These are phyloP conservation scores for Bryoerythrophyllum caledonicum DNA, from an alignment of 225 moss, liverwort and hornwort species.

Conservation along the genomic window DNA sequence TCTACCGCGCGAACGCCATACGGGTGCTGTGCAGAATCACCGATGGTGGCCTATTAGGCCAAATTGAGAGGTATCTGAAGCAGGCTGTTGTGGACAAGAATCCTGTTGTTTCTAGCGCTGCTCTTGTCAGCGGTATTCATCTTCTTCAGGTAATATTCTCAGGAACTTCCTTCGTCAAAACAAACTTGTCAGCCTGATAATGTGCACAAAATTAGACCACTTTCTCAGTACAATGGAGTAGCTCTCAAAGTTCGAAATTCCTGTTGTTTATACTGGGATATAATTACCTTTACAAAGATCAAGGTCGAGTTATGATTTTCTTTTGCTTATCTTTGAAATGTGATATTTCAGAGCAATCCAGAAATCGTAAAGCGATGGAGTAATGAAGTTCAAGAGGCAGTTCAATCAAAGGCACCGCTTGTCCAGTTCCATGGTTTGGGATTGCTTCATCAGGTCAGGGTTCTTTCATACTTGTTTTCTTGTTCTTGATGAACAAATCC, in stretches of 20 bases:
- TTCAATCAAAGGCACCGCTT: conserved; percentile 76
- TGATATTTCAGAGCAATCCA: conserved; percentile 66
- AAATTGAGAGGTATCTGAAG: conserved; percentile 89
- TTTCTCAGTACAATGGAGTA: conserved; percentile 4
- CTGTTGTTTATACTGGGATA: conserved; percentile 10
- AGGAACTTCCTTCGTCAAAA: background rate
- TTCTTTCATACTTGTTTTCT: background rate
- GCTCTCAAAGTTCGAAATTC: background rate
- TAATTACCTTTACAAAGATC: background rate
- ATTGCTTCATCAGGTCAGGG: conserved; percentile 73
- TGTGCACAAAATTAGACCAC: background rate
- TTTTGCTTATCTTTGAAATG: background rate
- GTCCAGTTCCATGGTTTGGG: conserved; percentile 88
- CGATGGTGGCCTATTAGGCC: conserved; percentile 76
- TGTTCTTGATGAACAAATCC: conserved; percentile 5
- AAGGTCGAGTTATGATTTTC: background rate
- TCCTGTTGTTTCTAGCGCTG: conserved; percentile 81
- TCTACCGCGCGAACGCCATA: conserved; percentile 84
- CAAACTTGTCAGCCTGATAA: no score
- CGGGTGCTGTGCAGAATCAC: conserved; percentile 82
- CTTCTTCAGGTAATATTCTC: conserved; percentile 60
- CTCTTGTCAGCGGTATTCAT: conserved; percentile 82
- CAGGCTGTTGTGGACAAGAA: conserved; percentile 90
- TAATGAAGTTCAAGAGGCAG: conserved; percentile 83
- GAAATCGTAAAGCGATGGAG: conserved; percentile 91